Evolutionary conservation across 805 yeast species (phyloP).

Genomic region (Suhomyces tanzawaensis): DNA sequence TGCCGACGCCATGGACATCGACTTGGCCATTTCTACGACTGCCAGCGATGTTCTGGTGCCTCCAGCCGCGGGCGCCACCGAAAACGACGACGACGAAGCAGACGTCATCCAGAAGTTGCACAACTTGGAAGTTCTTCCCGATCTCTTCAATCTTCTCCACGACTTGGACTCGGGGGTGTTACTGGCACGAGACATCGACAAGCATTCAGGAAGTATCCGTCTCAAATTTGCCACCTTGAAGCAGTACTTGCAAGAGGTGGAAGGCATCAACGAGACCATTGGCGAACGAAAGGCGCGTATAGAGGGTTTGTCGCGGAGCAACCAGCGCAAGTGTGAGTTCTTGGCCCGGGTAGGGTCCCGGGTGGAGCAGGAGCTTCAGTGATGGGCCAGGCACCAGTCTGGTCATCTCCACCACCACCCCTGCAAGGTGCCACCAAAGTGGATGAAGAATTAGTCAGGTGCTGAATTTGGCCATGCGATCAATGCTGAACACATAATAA

Average conservation of each 20-base stretch:
- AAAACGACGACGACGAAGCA: slow-evolving; percentile 6
- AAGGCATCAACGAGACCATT: slow-evolving; percentile 44
- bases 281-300: slow-evolving; percentile 34
- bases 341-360: slow-evolving; percentile 15
- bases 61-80: too few species aligned
- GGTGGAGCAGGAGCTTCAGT: slow-evolving; percentile 9
- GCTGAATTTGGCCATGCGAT: too few species aligned
- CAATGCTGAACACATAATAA: too few species aligned
- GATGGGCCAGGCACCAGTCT: too few species aligned
- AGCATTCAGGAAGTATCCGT: slow-evolving; percentile 45
- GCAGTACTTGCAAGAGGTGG: slow-evolving; percentile 37
- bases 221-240: slow-evolving; percentile 38
- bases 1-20: slow-evolving; percentile 11
- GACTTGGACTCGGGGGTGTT: slow-evolving; percentile 34
- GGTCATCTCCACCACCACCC: background rate
- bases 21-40: background rate
- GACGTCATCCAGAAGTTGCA: slow-evolving; percentile 21
- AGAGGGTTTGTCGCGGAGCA: slow-evolving; percentile 30
- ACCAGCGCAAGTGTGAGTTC: slow-evolving; percentile 24
- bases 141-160: slow-evolving; percentile 33
- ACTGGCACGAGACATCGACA: slow-evolving; percentile 42
- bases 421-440: too few species aligned
- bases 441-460: too few species aligned
- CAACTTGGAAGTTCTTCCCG: slow-evolving; percentile 37
- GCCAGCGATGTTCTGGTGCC: background rate